Conservation (phyloP, 768 basidiomycete species). For the Termitomyces titanicus region DNA sequence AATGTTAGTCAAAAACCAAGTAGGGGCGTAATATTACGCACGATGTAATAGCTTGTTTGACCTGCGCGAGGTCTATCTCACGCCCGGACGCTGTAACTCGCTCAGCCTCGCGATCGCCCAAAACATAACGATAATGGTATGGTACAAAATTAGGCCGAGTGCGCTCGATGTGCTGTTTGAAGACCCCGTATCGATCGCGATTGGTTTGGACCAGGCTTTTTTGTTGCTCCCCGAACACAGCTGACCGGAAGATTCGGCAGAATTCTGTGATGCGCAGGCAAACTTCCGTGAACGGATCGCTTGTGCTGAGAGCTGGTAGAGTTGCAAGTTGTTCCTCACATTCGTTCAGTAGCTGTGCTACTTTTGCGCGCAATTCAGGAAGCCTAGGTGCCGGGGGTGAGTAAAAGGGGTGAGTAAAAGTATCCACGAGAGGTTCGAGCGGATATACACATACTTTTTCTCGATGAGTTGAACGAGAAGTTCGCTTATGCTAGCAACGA, state of each 20-base stretch:
- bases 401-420: not conserved
- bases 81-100: not conserved
- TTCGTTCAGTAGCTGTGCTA: conserved; percentile 34
- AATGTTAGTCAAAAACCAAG: not conserved
- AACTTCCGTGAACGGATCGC: conserved; percentile 44
- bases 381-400: conserved; percentile 36
- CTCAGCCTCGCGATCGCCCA: not conserved
- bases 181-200: conserved; percentile 25
- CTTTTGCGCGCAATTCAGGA: conserved; percentile 37
- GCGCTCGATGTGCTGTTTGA: conserved; percentile 30
- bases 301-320: conserved; percentile 36
- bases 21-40: conserved; percentile 7
- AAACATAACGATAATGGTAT: conserved; percentile 2
- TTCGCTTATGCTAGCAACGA: conserved; percentile 49
- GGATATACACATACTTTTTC: conserved; percentile 46
- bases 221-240: conserved; percentile 28
- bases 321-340: conserved; percentile 28
- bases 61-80: conserved; percentile 14
- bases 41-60: conserved; percentile 27
- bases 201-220: conserved; percentile 35
- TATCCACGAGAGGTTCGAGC: not conserved
- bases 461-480: conserved; percentile 53
- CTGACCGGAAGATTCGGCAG: conserved; percentile 31
- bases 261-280: conserved; percentile 41
- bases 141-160: conserved; percentile 40